These are phyloP conservation scores for Ceratocystis destructans DNA, from an alignment of 2,329 filamentous ascomycete genomes.

Conservation along the genomic window DNA sequence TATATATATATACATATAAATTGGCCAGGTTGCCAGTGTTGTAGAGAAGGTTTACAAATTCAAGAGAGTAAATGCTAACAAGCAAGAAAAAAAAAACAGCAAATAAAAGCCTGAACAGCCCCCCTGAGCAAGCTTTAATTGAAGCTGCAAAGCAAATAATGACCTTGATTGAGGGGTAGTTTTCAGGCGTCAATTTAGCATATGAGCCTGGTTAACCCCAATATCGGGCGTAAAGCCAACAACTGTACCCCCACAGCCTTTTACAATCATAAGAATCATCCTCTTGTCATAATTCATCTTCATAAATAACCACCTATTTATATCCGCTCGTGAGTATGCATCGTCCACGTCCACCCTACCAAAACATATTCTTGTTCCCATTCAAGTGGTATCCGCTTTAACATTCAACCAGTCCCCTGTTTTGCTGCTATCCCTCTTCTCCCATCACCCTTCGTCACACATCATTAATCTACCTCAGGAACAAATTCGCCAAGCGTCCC, in stretches of 20 bases:
- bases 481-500: neutral
- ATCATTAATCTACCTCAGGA: too few species aligned
- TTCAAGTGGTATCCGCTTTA: constrained; percentile 4
- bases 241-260: neutral
- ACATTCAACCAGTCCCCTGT: constrained; percentile 3
- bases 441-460: neutral
- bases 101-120: neutral
- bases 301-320: neutral
- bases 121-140: neutral
- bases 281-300: neutral
- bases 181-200: constrained; percentile 4
- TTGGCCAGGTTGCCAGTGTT: constrained; percentile 1
- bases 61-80: neutral
- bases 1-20: neutral
- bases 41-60: neutral
- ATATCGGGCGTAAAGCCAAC: too few species aligned
- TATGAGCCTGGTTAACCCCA: neutral
- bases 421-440: neutral
- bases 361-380: neutral
- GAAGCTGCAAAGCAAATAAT: neutral
- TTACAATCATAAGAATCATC: neutral
- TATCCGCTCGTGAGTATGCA: neutral
- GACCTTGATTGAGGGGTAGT: neutral
- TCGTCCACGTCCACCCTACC: neutral
- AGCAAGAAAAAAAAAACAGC: neutral